These are phyloP conservation scores for Fusarium sterilihyphosum DNA, from an alignment of 2,329 filamentous ascomycete species.

Conservation along the genomic window DNA sequence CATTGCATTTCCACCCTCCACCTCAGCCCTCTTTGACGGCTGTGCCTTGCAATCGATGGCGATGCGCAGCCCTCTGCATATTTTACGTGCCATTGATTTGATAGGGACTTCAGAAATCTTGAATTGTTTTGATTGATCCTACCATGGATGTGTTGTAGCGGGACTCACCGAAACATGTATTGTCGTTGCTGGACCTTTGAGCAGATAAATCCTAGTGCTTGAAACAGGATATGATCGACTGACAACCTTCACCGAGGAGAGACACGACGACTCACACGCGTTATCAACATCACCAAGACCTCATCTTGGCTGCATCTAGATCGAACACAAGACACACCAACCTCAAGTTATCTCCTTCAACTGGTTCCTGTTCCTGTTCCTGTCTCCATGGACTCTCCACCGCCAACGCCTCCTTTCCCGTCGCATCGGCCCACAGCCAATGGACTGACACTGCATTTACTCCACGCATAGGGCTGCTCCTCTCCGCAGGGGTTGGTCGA, in stretches of 20 bases:
- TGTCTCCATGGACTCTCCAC: neutral
- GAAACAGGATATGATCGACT: constrained; percentile 13
- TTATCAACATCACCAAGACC: neutral
- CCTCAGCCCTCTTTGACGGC: constrained; percentile 44
- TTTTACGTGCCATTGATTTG: neutral
- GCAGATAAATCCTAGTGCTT: constrained; percentile 5
- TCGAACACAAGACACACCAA: constrained; percentile 6
- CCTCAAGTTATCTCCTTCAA: constrained; percentile 11
- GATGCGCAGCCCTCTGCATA: constrained; percentile 35
- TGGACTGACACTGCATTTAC: constrained; percentile 27
- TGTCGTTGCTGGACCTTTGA: neutral
- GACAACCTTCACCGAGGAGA: neutral
- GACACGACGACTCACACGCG: constrained; percentile 3
- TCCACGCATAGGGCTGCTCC: constrained; percentile 45
- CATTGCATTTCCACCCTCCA: constrained; percentile 41
- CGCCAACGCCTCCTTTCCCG: constrained; percentile 14
- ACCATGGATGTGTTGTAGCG: neutral
- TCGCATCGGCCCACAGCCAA: constrained; percentile 32
- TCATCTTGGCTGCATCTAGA: neutral
- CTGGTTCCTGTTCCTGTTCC: constrained; percentile 14
- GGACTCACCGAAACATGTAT: constrained; percentile 1
- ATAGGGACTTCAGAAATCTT: neutral
- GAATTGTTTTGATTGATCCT: neutral
- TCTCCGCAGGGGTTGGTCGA: constrained; percentile 28
- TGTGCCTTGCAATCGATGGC: constrained; percentile 40